Percentiles rank a stretch among this genome's conserved stretches.
Conservation (phyloP, 495 filamentous ascomycete genomes). For the Aspergillus ostianus region DNA sequence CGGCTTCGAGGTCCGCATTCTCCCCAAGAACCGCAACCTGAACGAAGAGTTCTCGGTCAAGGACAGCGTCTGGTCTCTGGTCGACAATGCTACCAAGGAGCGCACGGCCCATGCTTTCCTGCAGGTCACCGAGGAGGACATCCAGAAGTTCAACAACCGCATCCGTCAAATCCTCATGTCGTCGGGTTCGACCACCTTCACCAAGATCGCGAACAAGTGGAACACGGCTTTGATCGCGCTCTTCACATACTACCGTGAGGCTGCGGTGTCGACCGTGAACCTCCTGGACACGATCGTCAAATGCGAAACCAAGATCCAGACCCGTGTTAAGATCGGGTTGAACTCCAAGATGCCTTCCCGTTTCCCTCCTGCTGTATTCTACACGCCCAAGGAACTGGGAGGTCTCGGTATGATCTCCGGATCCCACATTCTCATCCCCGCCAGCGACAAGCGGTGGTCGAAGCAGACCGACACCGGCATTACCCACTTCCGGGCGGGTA, state of each 20-base stretch:
- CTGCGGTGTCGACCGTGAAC: constrained; percentile 94
- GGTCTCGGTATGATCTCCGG: constrained; percentile 99
- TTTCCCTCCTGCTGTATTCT: constrained; percentile 98
- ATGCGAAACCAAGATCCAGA: constrained; percentile 99
- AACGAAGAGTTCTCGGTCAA: constrained; percentile 97
- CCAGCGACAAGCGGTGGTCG: constrained; percentile 96
- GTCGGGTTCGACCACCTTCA: constrained; percentile 97
- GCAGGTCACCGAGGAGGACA: constrained; percentile 97
- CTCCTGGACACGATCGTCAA: constrained; percentile 98
- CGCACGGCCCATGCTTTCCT: constrained; percentile 97
- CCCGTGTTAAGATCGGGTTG: constrained; percentile 95
- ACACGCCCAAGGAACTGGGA: constrained; percentile 97
- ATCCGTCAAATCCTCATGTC: constrained; percentile 99
- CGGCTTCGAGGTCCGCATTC: constrained; percentile 95
- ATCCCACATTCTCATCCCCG: constrained; percentile 96
- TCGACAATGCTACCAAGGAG: constrained; percentile 94
- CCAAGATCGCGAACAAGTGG: constrained; percentile 99
- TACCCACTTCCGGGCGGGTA: constrained; percentile 95
- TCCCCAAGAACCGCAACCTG: constrained; percentile 92
- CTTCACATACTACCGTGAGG: constrained; percentile 99
- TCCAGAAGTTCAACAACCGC: constrained; percentile 98
- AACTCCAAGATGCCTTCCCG: constrained; percentile 99
- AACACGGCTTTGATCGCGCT: constrained; percentile 98
- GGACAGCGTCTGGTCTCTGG: constrained; percentile 96
- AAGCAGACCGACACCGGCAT: constrained; percentile 98